Evolutionary conservation across 1,284 basidiomycete species (phyloP).

Genomic region (Abortiporus biennis): DNA sequence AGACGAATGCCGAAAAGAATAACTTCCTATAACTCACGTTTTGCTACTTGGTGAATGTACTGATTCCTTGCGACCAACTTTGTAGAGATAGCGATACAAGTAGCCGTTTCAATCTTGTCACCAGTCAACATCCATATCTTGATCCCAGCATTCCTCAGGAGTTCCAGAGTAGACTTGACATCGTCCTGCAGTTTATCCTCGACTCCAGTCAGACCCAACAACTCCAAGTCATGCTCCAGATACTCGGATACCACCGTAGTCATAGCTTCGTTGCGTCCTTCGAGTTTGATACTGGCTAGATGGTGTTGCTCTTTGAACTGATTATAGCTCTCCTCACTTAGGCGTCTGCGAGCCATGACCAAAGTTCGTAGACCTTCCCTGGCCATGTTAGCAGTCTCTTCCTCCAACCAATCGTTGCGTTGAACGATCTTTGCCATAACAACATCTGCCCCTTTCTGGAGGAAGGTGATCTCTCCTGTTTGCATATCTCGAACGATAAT

Average conservation of each 20-base stretch:
- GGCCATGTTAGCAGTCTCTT: conserved; percentile 98
- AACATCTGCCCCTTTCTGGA: conserved; percentile 97
- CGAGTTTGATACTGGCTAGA: conserved; percentile 71
- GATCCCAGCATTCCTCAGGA: conserved; percentile 93
- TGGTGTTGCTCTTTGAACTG: conserved; percentile 77
- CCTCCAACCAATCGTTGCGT: conserved; percentile 98
- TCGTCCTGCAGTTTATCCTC: conserved; percentile 99
- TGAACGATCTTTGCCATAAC: conserved; percentile 95
- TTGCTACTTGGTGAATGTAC: conserved; percentile 96
- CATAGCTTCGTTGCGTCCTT: conserved; percentile 82
- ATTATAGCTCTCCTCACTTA: conserved; percentile 65
- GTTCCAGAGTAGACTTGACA: conserved; percentile 89
- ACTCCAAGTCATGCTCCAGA: conserved; percentile 86
- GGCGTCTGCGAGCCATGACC: conserved; percentile 82
- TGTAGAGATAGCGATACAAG: conserved; percentile 96
- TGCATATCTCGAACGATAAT: conserved; percentile 84
- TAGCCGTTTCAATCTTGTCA: conserved; percentile 98
- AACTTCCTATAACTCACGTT: conserved; percentile 49
- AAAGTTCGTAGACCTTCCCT: conserved; percentile 93
- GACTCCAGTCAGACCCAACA: conserved; percentile 93
- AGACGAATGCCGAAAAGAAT: conserved; percentile 2
- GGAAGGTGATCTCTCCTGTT: conserved; percentile 79
- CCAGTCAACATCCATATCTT: conserved; percentile 99
- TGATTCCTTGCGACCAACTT: conserved; percentile 95
- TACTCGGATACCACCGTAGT: conserved; percentile 66